phyloP scores from a whole-genome alignment of 768 basidiomycete genomes.

The Panaeolus cyanescens region DNA sequence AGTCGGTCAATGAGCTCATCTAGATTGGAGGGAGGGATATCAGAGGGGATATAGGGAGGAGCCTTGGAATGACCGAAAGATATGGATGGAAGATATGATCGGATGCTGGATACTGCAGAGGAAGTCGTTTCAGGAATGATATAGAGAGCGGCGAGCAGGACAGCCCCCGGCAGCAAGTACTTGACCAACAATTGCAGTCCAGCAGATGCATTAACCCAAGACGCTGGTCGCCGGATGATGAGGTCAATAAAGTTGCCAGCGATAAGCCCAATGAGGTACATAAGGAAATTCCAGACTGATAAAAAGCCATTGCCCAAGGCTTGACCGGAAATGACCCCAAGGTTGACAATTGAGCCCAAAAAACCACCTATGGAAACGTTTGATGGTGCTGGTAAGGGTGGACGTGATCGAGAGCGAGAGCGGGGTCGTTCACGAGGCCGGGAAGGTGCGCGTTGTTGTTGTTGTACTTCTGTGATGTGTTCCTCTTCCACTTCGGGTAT shows the following conservation, averaged over 20 bases:
- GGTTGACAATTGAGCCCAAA: constrained; percentile 30
- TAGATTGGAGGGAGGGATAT: constrained; percentile 63
- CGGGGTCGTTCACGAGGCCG: constrained; percentile 29
- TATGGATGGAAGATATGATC: constrained; percentile 33
- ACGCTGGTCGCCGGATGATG: constrained; percentile 48
- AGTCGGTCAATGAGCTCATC: constrained; percentile 66
- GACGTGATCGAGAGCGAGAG: constrained; percentile 28
- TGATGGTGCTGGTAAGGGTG: constrained; percentile 15
- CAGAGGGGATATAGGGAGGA: constrained; percentile 52
- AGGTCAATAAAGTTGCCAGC: constrained; percentile 51
- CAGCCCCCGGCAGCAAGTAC: constrained; percentile 42
- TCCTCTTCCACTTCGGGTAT: constrained; percentile 70
- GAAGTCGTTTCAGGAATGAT: constrained; percentile 37
- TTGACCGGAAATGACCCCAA: constrained; percentile 34
- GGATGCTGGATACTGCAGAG: constrained; percentile 9
- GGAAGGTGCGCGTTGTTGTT: constrained; percentile 19
- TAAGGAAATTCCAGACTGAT: constrained; percentile 33
- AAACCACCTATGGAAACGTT: constrained; percentile 43
- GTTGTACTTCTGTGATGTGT: constrained; percentile 22
- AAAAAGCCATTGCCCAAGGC: constrained; percentile 25
- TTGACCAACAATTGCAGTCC: constrained; percentile 36
- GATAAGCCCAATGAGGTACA: constrained; percentile 47
- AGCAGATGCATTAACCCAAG: constrained; percentile 36
- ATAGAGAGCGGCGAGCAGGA: constrained; percentile 48
- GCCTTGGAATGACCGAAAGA: constrained; percentile 21